Evolutionary conservation across 768 basidiomycete genomes (phyloP).

Genomic region (Suillus weaverae): DNA sequence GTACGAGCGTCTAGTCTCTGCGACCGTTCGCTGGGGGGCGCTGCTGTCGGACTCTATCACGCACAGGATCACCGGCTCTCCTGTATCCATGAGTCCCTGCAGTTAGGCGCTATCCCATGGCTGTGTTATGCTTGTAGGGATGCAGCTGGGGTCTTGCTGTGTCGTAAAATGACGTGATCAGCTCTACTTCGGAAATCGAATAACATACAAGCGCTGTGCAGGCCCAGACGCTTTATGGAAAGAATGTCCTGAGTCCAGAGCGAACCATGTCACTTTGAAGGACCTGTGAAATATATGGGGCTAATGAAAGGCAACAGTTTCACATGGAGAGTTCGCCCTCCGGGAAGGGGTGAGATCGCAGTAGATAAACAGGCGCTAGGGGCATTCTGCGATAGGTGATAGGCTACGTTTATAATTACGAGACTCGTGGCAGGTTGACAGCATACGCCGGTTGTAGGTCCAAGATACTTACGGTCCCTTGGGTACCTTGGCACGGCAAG

Average conservation of each 20-base stretch:
- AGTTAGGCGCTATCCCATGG: not conserved
- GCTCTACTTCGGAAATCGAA: not conserved
- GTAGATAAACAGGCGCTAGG: not conserved
- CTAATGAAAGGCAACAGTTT: not conserved
- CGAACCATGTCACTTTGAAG: not conserved
- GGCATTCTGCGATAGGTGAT: not conserved
- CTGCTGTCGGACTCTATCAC: not conserved
- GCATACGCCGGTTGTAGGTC: not conserved
- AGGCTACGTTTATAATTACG: not conserved
- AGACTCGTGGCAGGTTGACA: constrained; percentile 2
- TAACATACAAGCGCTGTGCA: not conserved
- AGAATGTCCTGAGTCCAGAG: not conserved
- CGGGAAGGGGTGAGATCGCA: not conserved
- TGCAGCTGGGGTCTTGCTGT: not conserved
- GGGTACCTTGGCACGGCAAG: not conserved
- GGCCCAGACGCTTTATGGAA: not conserved
- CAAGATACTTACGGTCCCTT: not conserved
- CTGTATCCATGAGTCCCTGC: not conserved
- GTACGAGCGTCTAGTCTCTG: not conserved
- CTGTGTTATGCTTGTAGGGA: not conserved
- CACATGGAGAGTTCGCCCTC: not conserved
- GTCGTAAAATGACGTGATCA: not conserved
- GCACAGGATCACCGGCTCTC: not conserved
- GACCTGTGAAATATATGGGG: not conserved
- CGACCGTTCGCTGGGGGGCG: not conserved